Percentiles rank a stretch among this genome's conserved stretches.
Conservation (phyloP, 1,139 yeast species). For the Blastobotrys apis region DNA sequence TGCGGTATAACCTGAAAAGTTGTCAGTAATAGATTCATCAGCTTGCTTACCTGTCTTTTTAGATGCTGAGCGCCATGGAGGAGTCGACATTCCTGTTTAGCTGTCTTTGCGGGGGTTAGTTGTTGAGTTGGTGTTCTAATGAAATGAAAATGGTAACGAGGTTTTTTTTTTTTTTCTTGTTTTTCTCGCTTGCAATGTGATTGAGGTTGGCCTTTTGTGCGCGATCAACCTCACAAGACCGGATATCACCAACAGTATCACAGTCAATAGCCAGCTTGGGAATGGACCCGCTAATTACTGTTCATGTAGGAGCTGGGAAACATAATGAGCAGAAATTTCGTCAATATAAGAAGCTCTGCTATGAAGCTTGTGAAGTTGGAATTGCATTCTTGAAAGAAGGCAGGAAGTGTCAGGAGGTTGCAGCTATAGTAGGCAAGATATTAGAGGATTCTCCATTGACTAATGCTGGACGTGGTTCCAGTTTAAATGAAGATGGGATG, state of each 20-base stretch:
- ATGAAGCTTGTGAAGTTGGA: slow-evolving; percentile 24
- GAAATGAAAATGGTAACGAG: neutral
- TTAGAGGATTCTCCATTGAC: slow-evolving; percentile 47
- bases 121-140: neutral
- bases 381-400: slow-evolving; percentile 21
- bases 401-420: slow-evolving; percentile 21
- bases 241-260: no score
- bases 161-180: neutral
- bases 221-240: no score
- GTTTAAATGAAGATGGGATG: slow-evolving; percentile 43
- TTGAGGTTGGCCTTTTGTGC: no score
- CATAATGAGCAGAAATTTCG: slow-evolving; percentile 24
- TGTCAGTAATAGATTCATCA: no score
- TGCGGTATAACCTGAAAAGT: neutral
- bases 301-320: slow-evolving; percentile 38
- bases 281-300: slow-evolving; percentile 26
- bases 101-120: neutral
- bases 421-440: slow-evolving; percentile 29
- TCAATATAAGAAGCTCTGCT: slow-evolving; percentile 23
- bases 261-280: no score
- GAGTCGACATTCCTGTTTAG: slow-evolving; percentile 1
- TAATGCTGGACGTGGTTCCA: slow-evolving; percentile 57
- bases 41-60: slow-evolving; percentile 1
- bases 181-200: no score
- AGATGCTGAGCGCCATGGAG: slow-evolving; percentile 5